Evolutionary conservation across 768 basidiomycete genomes (phyloP).

Genomic region (Fibroporia radiculosa): DNA sequence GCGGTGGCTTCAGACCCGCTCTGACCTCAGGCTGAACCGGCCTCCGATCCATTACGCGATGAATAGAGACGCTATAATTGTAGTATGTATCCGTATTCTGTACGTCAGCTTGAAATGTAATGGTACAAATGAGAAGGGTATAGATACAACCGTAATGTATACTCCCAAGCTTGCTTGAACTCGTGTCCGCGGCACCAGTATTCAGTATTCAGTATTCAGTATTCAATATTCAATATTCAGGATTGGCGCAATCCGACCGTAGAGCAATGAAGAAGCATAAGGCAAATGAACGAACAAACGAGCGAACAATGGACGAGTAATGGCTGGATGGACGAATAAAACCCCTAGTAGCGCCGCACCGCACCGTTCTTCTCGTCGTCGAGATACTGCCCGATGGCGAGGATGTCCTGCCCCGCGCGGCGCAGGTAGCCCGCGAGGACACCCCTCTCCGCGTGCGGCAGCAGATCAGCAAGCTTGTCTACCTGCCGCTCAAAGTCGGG

Average conservation of each 20-base stretch:
- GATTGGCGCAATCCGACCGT: not conserved
- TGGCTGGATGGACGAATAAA: constrained; percentile 3
- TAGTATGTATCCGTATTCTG: constrained; percentile 17
- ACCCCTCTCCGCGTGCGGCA: constrained; percentile 64
- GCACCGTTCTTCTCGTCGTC: constrained; percentile 78
- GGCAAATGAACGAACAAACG: constrained; percentile 7
- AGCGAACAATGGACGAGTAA: constrained; percentile 9
- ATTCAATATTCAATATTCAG: not conserved
- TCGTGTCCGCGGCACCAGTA: too few relatives aligned
- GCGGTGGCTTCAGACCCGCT: constrained; percentile 40
- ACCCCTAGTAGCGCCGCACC: constrained; percentile 32
- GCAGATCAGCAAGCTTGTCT: constrained; percentile 58
- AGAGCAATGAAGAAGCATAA: not conserved
- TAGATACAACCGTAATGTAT: constrained; percentile 7
- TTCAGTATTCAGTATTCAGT: too few relatives aligned
- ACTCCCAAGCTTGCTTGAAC: not conserved
- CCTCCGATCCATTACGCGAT: not conserved
- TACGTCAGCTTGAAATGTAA: not conserved
- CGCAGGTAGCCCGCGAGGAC: constrained; percentile 67
- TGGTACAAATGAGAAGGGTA: constrained; percentile 5
- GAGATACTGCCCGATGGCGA: constrained; percentile 81
- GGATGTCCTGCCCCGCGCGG: constrained; percentile 69
- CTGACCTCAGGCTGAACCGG: not conserved
- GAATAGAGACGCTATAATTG: too few relatives aligned
- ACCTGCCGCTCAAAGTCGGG: constrained; percentile 61